A percentile compares a stretch with the other conserved stretches of the same genome.
phyloP scores from a whole-genome alignment of 2,329 filamentous ascomycete species.

The Pseudodiploospora longispora region DNA sequence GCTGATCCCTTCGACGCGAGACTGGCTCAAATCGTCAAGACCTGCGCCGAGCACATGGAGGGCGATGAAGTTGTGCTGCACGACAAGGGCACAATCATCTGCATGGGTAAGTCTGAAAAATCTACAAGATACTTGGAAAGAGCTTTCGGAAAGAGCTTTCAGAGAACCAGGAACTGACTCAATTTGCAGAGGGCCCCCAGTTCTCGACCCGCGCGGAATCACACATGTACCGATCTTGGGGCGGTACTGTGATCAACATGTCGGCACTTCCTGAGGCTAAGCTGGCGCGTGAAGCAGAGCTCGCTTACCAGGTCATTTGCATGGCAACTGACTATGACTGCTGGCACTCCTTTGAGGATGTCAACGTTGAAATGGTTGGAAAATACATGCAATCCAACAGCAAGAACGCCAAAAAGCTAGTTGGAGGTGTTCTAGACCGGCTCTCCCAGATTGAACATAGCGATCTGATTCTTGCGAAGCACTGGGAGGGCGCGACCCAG shows the following conservation, averaged over 20 bases:
- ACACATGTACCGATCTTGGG: conserved; percentile 90
- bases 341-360: conserved; percentile 78
- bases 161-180: conserved; percentile 1
- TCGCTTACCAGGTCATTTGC: conserved; percentile 96
- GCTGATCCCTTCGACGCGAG: conserved; percentile 86
- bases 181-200: conserved; percentile 74
- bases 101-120: conserved; percentile 64
- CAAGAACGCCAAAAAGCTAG: conserved; percentile 75
- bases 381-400: conserved; percentile 91
- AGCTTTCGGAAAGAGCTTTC: too few species aligned
- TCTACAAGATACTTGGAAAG: background rate
- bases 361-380: conserved; percentile 96
- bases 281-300: conserved; percentile 90
- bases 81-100: conserved; percentile 75
- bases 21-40: conserved; percentile 67
- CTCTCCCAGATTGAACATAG: conserved; percentile 68
- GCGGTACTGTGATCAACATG: conserved; percentile 97
- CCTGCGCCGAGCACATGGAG: conserved; percentile 66
- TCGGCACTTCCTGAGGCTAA: conserved; percentile 91
- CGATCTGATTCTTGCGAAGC: conserved; percentile 70
- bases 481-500: conserved; percentile 67
- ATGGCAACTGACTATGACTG: conserved; percentile 99
- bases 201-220: conserved; percentile 96
- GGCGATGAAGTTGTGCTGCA: conserved; percentile 82
- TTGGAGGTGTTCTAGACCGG: conserved; percentile 81